A percentile compares a stretch with the other conserved stretches of the same genome.
Conservation (phyloP, 2,329 filamentous ascomycete species). For the Alternaria viburni region DNA sequence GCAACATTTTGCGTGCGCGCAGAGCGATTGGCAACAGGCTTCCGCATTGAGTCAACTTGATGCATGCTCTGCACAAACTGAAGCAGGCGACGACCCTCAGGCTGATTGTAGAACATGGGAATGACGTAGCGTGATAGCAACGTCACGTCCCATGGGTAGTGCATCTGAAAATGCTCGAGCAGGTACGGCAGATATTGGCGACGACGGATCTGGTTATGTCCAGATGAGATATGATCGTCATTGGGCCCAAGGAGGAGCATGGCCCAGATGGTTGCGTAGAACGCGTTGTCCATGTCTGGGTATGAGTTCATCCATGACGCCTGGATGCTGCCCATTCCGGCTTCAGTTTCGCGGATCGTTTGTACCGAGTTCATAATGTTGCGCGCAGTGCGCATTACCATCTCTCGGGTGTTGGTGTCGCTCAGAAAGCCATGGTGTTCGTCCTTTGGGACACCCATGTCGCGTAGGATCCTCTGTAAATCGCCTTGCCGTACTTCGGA, state of each 20-base stretch:
- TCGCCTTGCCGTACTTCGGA: slow-evolving; percentile 68
- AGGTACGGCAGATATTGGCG: slow-evolving; percentile 70
- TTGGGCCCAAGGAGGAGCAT: slow-evolving; percentile 51
- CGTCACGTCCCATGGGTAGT: slow-evolving; percentile 74
- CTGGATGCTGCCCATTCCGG: slow-evolving; percentile 25
- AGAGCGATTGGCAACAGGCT: slow-evolving; percentile 36
- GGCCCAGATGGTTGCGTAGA: slow-evolving; percentile 79
- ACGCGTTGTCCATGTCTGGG: slow-evolving; percentile 63
- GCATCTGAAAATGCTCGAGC: slow-evolving; percentile 67
- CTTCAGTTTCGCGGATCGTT: slow-evolving; percentile 48
- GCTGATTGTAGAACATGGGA: slow-evolving; percentile 62
- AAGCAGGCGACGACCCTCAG: slow-evolving; percentile 61
- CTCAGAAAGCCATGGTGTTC: slow-evolving; percentile 63
- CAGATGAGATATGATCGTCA: slow-evolving; percentile 30
- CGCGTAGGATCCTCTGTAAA: slow-evolving; percentile 66
- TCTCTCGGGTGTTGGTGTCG: slow-evolving; percentile 68
- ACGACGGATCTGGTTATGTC: slow-evolving; percentile 41
- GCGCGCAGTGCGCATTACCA: slow-evolving; percentile 76
- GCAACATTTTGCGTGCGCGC: slow-evolving; percentile 22
- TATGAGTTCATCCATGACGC: slow-evolving; percentile 34
- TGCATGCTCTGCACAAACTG: slow-evolving; percentile 63
- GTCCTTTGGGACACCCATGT: slow-evolving; percentile 53
- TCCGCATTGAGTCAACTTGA: slow-evolving; percentile 62
- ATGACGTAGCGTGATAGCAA: slow-evolving; percentile 72
- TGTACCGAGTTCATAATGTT: slow-evolving; percentile 81